Base-by-base conservation (phyloP, 495 filamentous ascomycete genomes). In the Saxophila tyrrhenica region DNA sequence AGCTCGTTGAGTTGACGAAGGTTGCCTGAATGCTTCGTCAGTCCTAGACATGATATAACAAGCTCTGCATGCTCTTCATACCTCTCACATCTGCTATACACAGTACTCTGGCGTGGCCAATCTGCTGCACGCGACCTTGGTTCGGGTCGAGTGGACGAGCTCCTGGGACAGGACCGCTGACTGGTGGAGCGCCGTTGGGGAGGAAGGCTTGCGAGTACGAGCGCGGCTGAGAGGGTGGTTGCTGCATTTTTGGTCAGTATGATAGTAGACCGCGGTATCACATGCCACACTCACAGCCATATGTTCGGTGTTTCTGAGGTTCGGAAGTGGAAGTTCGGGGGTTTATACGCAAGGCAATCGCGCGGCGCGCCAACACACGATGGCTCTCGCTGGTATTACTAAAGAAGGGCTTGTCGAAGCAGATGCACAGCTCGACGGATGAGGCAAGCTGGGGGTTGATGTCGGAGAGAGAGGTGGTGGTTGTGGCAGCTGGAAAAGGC, bases 1-100 rank as follows among this genome's bases (percentile, higher is more conserved):
- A 97, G 81, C 39, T 97, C 89, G 73, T 99, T 99, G 61, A 99
- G 75, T 55, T 92, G 96, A 70, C 83, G 83, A 50, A 99, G 77
- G 67, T 95, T 95, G 66, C 94, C 92, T 98, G 57, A 59, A 49
- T 62, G 60, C 2, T 1, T 8, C 25, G 41, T 53, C 44, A 56
- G 49, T 57, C 51, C 20, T 3, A 38, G 23, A 44, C 20, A 11
- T 49, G 17, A 22, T 44, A 17, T 42, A 48, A 57, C 43, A 65
- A 41, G 16, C 3, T 45, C n/a, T n/a, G n/a, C n/a, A n/a, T n/a
- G n/a, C n/a, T n/a, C n/a, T n/a, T 3, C 25, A 24, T 75, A 96
- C 92, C 94, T 85, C 94, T 80, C 60, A 99, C 91, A 72, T 99
- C 94, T 20, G 94, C 94, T 72, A 99, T 84, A 71, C 94, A 97